Conservation (phyloP, 768 basidiomycete species). For the Amanita pseudoporphyria region DNA sequence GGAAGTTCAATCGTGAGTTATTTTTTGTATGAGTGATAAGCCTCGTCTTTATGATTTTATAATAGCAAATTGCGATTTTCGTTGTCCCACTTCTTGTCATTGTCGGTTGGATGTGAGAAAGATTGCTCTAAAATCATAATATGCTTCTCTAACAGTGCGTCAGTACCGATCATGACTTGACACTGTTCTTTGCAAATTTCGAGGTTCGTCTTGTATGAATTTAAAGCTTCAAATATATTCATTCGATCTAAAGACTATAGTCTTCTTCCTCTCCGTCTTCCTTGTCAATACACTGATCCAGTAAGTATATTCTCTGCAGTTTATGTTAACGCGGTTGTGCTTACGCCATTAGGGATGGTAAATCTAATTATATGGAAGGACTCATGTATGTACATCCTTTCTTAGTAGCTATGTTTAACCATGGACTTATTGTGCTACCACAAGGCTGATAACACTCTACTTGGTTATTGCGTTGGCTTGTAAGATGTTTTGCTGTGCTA, state of each 20-base stretch:
- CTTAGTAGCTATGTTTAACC: neutral
- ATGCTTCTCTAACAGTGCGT: neutral
- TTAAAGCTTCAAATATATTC: neutral
- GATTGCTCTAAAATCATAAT: conserved; percentile 9
- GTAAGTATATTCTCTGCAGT: conserved; percentile 25
- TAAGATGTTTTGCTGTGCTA: conserved; percentile 24
- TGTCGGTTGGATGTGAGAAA: conserved; percentile 73
- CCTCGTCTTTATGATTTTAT: neutral
- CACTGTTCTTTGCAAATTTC: conserved; percentile 79
- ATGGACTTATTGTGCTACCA: neutral
- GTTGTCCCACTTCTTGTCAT: conserved; percentile 85
- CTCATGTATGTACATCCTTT: conserved; percentile 46
- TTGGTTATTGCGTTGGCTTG: conserved; percentile 75
- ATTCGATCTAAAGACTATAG: conserved; percentile 48
- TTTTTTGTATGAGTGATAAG: neutral
- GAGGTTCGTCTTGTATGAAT: conserved; percentile 37
- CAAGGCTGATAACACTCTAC: conserved; percentile 56
- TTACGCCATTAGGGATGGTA: conserved; percentile 50
- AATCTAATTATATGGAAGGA: conserved; percentile 91
- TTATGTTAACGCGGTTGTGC: conserved; percentile 1
- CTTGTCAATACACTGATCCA: conserved; percentile 80
- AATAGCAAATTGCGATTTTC: conserved; percentile 77
- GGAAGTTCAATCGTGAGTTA: conserved; percentile 69
- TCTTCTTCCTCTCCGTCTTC: conserved; percentile 79
- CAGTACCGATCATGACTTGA: conserved; percentile 61